Evolutionary conservation across 805 yeast genomes (phyloP).

Genomic region (Saccharomycopsis sp.): DNA sequence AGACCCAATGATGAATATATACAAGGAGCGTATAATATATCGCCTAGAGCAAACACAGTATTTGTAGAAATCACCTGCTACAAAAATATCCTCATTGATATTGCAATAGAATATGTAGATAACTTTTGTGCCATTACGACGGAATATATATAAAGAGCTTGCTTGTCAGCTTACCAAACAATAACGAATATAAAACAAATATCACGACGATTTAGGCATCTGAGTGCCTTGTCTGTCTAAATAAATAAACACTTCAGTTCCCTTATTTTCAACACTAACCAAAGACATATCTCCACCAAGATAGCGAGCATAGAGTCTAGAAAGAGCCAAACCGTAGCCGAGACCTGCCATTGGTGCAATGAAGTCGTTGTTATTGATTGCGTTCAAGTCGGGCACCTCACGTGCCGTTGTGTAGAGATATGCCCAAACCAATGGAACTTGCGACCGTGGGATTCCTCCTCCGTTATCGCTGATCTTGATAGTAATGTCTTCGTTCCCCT

Average conservation of each 20-base stretch:
- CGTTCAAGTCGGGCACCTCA: conserved; percentile 53
- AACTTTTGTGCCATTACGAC: no score
- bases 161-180: no score
- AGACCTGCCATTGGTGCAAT: conserved; percentile 92
- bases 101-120: no score
- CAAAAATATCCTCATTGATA: no score
- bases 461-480: conserved; percentile 90
- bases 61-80: no score
- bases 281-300: conserved; percentile 86
- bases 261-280: conserved; percentile 90
- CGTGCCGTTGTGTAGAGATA: conserved; percentile 85
- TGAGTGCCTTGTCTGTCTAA: conserved; percentile 58
- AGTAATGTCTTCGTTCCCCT: conserved; percentile 87
- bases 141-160: no score
- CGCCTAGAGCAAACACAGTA: no score
- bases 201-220: conserved; percentile 47
- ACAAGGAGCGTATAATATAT: no score
- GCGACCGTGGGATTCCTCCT: conserved; percentile 85
- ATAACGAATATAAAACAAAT: no score
- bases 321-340: conserved; percentile 86
- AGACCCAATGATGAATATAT: no score
- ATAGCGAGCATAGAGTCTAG: conserved; percentile 79
- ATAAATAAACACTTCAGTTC: conserved; percentile 87
- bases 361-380: conserved; percentile 44
- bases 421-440: conserved; percentile 83